Evolutionary conservation across 176 grass and related monocot genomes (phyloP), one percentile per base, ranked within the genome.

Genomic region (Carex cristatella): DNA sequence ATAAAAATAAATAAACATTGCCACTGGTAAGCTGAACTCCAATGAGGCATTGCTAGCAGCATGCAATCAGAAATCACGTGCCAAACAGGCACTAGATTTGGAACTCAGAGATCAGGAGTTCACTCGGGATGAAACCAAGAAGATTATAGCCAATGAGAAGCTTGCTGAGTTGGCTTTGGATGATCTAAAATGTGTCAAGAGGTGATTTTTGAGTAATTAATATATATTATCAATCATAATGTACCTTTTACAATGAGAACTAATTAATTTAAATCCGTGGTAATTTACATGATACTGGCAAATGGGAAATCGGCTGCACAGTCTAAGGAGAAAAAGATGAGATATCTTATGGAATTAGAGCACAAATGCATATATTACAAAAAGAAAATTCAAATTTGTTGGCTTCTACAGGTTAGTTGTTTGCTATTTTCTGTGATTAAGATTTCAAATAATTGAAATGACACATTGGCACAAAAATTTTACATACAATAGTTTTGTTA

Each of bases 251-350:
- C 28, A 13, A 14, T 61, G 4, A 2, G 12, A 78, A 59, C 10
- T 4, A 84, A 82, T 44, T 69, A 68, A 60, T 54, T 16, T 61
- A 69, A 69, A 85, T 15, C 38, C 33, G 84, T 85, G 28, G 2
- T 74, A 76, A 83, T 35, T 35, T 89, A 70, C 88, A 98, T 91
- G 92, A 93, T 98, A 82, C 40, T 98, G 79, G 95, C 95, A 15
- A 98, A 98, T 83, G 89, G 95, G n/a, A 89, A 94, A 49, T 98
- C 95, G 78, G 92, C 95, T 80, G 89, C 95, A 32, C 92, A 92
- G 27, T 98, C 95, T 60, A 98, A 98, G 82, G 95, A 98, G 90
- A 91, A 91, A 86, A 94, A 91, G 81, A 88, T 88, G 83, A 82
- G 95, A 84, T 98, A 98, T 91, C 92, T 98, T 82, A 87, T 72